Evolutionary conservation across 2,329 filamentous ascomycete genomes (phyloP).

Genomic region (Aurifilum marmelostoma): DNA sequence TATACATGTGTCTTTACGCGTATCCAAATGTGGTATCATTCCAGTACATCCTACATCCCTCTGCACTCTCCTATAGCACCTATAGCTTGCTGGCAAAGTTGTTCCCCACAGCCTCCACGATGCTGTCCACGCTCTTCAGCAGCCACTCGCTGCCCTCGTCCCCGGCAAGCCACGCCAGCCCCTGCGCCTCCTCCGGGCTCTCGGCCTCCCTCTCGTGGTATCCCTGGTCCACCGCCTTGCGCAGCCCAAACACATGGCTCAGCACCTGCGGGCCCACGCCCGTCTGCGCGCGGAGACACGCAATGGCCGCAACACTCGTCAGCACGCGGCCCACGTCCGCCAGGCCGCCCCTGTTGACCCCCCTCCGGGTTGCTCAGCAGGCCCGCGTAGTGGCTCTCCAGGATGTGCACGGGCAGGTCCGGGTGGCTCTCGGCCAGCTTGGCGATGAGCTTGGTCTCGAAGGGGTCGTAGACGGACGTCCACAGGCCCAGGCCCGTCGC

Average conservation of each 20-base stretch:
- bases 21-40: not conserved
- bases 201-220: slow-evolving; percentile 33
- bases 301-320: slow-evolving; percentile 73
- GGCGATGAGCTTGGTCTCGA: slow-evolving; percentile 70
- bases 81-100: slow-evolving; percentile 43
- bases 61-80: too few species aligned
- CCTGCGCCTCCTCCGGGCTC: slow-evolving; percentile 36
- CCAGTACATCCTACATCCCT: not conserved
- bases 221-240: slow-evolving; percentile 66
- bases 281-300: slow-evolving; percentile 76
- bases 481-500: slow-evolving; percentile 68
- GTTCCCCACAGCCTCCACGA: slow-evolving; percentile 49
- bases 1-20: not conserved
- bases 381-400: slow-evolving; percentile 73
- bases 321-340: slow-evolving; percentile 68
- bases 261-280: slow-evolving; percentile 82
- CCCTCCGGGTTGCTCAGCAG: slow-evolving; percentile 71
- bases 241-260: slow-evolving; percentile 78
- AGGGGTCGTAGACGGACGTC: slow-evolving; percentile 76
- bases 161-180: slow-evolving; percentile 47
- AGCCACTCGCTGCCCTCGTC: slow-evolving; percentile 54
- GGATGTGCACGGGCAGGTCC: slow-evolving; percentile 79
- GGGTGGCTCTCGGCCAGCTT: slow-evolving; percentile 78
- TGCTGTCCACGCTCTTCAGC: slow-evolving; percentile 47
- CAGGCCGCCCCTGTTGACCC: slow-evolving; percentile 45